A percentile compares a stretch with the other conserved stretches of the same genome.
These are phyloP conservation scores for Crithidia thermophila DNA, from an alignment of 208 protist genomes.

Conservation along the genomic window DNA sequence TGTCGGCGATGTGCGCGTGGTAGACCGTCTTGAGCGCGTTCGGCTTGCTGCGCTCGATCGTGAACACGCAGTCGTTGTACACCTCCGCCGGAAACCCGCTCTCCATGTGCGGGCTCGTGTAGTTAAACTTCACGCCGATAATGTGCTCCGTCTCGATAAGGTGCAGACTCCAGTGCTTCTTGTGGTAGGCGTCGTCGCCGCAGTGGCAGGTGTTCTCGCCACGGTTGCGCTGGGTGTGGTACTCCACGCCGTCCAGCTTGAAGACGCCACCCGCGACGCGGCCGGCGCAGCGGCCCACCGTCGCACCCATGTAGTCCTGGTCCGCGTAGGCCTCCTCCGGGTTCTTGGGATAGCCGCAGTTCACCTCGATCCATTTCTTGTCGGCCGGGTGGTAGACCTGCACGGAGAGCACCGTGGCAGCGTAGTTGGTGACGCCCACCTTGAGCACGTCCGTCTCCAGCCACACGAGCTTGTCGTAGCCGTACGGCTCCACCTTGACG, in stretches of 20 bases:
- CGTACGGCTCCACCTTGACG: conserved; percentile 37
- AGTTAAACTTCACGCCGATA: conserved; percentile 31
- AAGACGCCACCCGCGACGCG: conserved; percentile 58
- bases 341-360: conserved; percentile 52
- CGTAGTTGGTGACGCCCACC: conserved; percentile 51
- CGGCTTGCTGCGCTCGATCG: conserved; percentile 33
- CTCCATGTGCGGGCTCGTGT: conserved; percentile 54
- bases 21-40: conserved; percentile 44
- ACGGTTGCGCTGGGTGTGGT: conserved; percentile 32
- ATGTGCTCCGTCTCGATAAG: conserved; percentile 30
- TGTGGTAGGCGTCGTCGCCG: conserved; percentile 58
- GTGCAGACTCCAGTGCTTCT: conserved; percentile 57
- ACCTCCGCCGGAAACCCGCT: conserved; percentile 68
- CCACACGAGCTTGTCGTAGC: conserved; percentile 44
- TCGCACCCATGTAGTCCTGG: conserved; percentile 58
- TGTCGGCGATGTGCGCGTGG: conserved; percentile 43
- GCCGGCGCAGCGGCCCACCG: conserved; percentile 66
- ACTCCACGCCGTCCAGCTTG: conserved; percentile 42
- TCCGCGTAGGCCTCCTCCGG: conserved; percentile 47
- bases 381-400: conserved; percentile 35
- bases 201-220: conserved; percentile 54
- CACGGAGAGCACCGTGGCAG: conserved; percentile 51
- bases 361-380: conserved; percentile 62
- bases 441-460: conserved; percentile 43
- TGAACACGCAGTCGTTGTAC: conserved; percentile 47